Conservation (phyloP, 2,329 filamentous ascomycete species). For the Aureobasidium mangrovei region DNA sequence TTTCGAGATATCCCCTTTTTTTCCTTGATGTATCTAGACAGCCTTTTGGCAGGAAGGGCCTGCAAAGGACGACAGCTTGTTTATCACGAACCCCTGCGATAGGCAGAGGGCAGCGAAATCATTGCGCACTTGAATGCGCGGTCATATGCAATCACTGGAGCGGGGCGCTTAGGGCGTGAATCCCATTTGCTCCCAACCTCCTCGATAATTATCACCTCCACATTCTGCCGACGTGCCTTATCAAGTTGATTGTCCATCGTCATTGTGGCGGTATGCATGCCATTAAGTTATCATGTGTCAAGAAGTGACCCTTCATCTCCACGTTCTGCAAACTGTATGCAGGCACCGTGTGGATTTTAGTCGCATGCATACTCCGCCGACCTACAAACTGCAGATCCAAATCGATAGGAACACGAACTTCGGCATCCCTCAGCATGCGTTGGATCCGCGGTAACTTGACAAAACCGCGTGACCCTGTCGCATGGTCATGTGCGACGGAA, state of each 20-base stretch:
- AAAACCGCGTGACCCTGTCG: constrained; percentile 9
- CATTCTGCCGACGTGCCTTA: constrained; percentile 1
- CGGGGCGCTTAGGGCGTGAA: constrained; percentile 8
- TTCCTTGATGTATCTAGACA: constrained; percentile 9
- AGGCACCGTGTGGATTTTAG: background rate
- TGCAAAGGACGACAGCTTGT: constrained; percentile 8
- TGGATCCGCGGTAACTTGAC: background rate
- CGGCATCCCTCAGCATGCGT: background rate
- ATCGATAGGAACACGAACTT: background rate
- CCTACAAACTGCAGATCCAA: constrained; percentile 2
- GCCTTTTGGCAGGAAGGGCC: constrained; percentile 3
- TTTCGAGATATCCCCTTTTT: constrained; percentile 12
- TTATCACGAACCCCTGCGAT: constrained; percentile 6
- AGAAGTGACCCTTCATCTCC: background rate
- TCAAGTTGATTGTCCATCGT: background rate
- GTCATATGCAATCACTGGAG: constrained; percentile 9
- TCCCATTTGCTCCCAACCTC: constrained; percentile 12
- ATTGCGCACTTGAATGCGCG: constrained; percentile 8
- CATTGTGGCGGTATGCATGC: background rate
- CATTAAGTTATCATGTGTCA: background rate
- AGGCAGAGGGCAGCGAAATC: constrained; percentile 11
- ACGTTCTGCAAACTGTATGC: constrained; percentile 6
- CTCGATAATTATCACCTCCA: background rate
- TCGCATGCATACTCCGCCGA: background rate
- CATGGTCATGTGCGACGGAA: constrained; percentile 8